phyloP scores from a whole-genome alignment of 2,329 filamentous ascomycete species.

The Pseudocercospora macadamiae region DNA sequence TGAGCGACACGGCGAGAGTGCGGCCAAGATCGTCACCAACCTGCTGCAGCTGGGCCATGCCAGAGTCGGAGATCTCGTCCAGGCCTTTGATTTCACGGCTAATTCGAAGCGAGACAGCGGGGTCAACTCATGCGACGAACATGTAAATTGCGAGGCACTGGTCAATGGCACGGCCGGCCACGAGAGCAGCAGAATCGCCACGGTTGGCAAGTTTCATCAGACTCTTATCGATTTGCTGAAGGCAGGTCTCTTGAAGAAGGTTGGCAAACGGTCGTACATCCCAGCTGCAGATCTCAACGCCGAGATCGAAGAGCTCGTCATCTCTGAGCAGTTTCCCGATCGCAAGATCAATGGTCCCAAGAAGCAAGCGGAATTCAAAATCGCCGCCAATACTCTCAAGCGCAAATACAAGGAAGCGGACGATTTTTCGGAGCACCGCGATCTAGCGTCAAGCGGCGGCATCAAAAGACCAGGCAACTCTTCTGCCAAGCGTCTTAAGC shows the following conservation, averaged over 20 bases:
- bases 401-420: constrained; percentile 53
- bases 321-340: constrained; percentile 56
- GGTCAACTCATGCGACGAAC: constrained; percentile 28
- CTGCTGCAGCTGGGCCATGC: constrained; percentile 78
- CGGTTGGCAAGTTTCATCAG: constrained; percentile 45
- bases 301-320: constrained; percentile 68
- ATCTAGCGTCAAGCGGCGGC: constrained; percentile 31
- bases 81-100: constrained; percentile 57
- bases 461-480: constrained; percentile 30
- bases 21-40: constrained; percentile 73
- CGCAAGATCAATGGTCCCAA: constrained; percentile 64
- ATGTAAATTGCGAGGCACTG: constrained; percentile 27
- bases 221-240: constrained; percentile 58
- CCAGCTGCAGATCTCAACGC: constrained; percentile 59
- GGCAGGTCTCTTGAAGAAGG: constrained; percentile 68
- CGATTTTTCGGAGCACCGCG: constrained; percentile 35
- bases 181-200: constrained; percentile 36
- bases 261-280: constrained; percentile 53
- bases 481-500: constrained; percentile 37
- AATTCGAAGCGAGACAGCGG: constrained; percentile 37
- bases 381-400: constrained; percentile 60
- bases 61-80: constrained; percentile 69
- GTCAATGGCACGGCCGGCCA: constrained; percentile 19
- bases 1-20: constrained; percentile 72
- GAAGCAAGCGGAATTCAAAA: constrained; percentile 65